Evolutionary conservation across 1,139 yeast species (phyloP).

Genomic region (Citeromyces siamensis): DNA sequence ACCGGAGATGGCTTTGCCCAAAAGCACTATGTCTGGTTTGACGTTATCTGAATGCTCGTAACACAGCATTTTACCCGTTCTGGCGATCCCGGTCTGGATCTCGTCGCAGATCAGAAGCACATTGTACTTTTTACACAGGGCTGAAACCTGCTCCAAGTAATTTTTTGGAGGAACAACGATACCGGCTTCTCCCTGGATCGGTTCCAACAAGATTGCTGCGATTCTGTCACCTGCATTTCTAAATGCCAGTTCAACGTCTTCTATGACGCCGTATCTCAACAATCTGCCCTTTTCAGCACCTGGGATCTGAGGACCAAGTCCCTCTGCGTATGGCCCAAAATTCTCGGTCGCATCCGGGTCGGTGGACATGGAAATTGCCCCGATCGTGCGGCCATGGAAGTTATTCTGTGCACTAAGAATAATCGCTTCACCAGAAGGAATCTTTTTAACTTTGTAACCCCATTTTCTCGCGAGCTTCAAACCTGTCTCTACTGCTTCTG

Average conservation of each 20-base stretch:
- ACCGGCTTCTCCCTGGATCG: slow-evolving; percentile 98
- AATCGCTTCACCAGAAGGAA: slow-evolving; percentile 74
- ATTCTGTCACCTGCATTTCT: slow-evolving; percentile 78
- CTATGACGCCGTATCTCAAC: slow-evolving; percentile 72
- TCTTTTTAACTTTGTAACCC: slow-evolving; percentile 88
- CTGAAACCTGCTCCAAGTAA: slow-evolving; percentile 63
- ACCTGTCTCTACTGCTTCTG: slow-evolving; percentile 96
- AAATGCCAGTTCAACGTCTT: slow-evolving; percentile 78
- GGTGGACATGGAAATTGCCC: slow-evolving; percentile 92
- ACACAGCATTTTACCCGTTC: slow-evolving; percentile 92
- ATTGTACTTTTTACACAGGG: slow-evolving; percentile 69
- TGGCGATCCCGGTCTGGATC: slow-evolving; percentile 95
- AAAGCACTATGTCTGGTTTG: slow-evolving; percentile 74
- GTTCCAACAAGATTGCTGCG: slow-evolving; percentile 88
- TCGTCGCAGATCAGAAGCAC: slow-evolving; percentile 89
- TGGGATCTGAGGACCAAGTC: slow-evolving; percentile 67
- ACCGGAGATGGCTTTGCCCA: slow-evolving; percentile 94
- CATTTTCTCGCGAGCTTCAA: slow-evolving; percentile 92
- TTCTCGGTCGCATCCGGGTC: slow-evolving; percentile 85
- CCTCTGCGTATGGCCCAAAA: slow-evolving; percentile 83
- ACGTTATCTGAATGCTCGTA: slow-evolving; percentile 75
- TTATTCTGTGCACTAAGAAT: slow-evolving; percentile 79
- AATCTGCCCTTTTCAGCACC: slow-evolving; percentile 38
- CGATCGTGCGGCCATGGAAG: slow-evolving; percentile 95
- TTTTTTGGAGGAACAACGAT: slow-evolving; percentile 87